phyloP scores from a whole-genome alignment of 495 filamentous ascomycete genomes.

The Articulospora tetracladia region DNA sequence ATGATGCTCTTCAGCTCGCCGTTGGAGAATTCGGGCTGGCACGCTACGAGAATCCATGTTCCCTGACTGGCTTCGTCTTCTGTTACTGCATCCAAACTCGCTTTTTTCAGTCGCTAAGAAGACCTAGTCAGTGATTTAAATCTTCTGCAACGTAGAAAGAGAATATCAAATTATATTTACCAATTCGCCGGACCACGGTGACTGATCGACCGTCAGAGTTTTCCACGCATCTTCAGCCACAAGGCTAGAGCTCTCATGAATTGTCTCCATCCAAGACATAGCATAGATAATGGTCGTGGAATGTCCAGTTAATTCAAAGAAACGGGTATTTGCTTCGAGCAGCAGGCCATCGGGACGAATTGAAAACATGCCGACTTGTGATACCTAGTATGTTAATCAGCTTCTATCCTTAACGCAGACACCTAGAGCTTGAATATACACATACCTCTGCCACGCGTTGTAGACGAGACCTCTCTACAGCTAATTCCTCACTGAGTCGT shows the following conservation, averaged over 20 bases:
- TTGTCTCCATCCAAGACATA: slow-evolving; percentile 16
- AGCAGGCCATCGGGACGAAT: slow-evolving; percentile 8
- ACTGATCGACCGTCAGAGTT: slow-evolving; percentile 8
- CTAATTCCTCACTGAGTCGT: slow-evolving; percentile 16
- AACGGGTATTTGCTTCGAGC: slow-evolving; percentile 19
- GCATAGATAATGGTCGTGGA: slow-evolving; percentile 21
- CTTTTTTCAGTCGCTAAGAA: slow-evolving; percentile 8
- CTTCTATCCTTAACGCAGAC: not conserved
- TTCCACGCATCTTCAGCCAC: slow-evolving; percentile 18
- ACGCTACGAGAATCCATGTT: slow-evolving; percentile 16
- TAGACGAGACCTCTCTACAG: slow-evolving; percentile 12
- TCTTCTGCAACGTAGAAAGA: too few species aligned
- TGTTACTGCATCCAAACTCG: slow-evolving; percentile 14
- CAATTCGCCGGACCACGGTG: slow-evolving; percentile 14
- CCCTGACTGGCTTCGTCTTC: slow-evolving; percentile 21
- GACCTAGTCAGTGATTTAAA: not conserved
- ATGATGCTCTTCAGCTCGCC: slow-evolving; percentile 17
- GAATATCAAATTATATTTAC: not conserved
- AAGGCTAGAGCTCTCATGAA: slow-evolving; percentile 9
- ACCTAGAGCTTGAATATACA: not conserved
- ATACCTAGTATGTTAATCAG: not conserved
- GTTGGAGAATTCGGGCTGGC: slow-evolving; percentile 16
- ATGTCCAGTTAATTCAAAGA: slow-evolving; percentile 26
- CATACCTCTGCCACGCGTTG: slow-evolving; percentile 17
- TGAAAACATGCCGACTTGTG: slow-evolving; percentile 21